Evolutionary conservation across 495 filamentous ascomycete genomes (phyloP).

Genomic region (Podospora bellae-mahoneyi): DNA sequence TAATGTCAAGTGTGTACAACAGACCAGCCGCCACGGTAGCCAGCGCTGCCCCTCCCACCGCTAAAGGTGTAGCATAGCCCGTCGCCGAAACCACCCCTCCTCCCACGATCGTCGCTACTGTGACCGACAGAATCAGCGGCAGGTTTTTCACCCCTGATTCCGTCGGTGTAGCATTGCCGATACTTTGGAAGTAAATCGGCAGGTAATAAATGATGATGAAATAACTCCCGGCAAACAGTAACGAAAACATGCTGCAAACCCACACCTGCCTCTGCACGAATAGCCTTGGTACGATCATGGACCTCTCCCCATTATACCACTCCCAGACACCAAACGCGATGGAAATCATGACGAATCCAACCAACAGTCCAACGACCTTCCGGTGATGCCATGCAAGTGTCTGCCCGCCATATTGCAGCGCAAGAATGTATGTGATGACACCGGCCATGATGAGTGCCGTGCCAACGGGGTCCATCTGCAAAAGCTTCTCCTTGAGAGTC

Average conservation of each 20-base stretch:
- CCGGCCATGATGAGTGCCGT: constrained; percentile 62
- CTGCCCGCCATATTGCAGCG: constrained; percentile 77
- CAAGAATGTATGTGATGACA: constrained; percentile 68
- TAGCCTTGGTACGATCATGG: constrained; percentile 46
- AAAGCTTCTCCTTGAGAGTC: constrained; percentile 34
- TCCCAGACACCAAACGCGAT: constrained; percentile 48
- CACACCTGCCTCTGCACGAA: constrained; percentile 43
- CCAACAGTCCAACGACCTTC: constrained; percentile 66
- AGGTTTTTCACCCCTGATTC: constrained; percentile 52
- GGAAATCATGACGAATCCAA: constrained; percentile 59
- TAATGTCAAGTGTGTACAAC: constrained; percentile 45
- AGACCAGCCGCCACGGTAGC: constrained; percentile 54
- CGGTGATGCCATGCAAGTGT: constrained; percentile 59
- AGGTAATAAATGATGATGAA: constrained; percentile 56
- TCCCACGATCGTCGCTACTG: constrained; percentile 44
- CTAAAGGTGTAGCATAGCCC: constrained; percentile 53
- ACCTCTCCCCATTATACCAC: constrained; percentile 40
- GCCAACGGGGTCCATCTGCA: constrained; percentile 64
- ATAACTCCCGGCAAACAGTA: constrained; percentile 45
- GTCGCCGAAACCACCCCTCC: constrained; percentile 44
- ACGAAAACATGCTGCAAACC: constrained; percentile 34
- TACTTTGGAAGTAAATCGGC: constrained; percentile 61
- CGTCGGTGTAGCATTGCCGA: constrained; percentile 45
- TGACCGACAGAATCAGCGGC: constrained; percentile 50
- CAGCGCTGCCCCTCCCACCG: constrained; percentile 51